Evolutionary conservation across 2,329 filamentous ascomycete species (phyloP), one percentile per base, ranked within the genome.

Genomic region (Xylariaceae sp.): DNA sequence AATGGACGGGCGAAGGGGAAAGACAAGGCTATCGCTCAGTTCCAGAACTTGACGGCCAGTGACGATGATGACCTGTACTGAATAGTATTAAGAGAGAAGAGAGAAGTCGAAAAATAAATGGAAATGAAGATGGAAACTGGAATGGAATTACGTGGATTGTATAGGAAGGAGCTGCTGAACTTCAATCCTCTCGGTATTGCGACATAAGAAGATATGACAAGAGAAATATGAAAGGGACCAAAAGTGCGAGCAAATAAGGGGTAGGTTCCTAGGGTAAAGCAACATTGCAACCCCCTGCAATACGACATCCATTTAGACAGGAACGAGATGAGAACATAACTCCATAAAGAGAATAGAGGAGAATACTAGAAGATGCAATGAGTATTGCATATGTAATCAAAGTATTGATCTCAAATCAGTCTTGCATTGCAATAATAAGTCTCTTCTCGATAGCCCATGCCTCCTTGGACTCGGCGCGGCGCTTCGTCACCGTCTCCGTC

Each of bases 21-120:
- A 69, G 84, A 79, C 1, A 87, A 85, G 66, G 83, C 77, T 2
- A 74, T 79, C 14, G 78, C 78, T 58, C 74, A 75, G 28, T 84
- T 86, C 61, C 76, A 79, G 64, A 77, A 83, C n/a, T 77, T 78
- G 17, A 79, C 75, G n/a, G 81, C 77, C 16, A 82, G 79, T 61
- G 84, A 82, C 58, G 83, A 86, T 48, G 83, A 86, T 44, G 82
- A 76, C 8, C 64, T 86, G 68, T 86, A 87, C 51, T 85, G 74
- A 71, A 44, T 3, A 26, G 9, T 39, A 29, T 36, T 37, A 5
- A 8, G 16, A 41, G 24, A 44, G n/a, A 37, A 44, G 17, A 9
- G 21, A 36, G 34, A 14, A 36, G 39, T 43, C 8, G 4, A 36
- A 34, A 52, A 7, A n/a, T 16, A 33, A 44, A 49, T 14, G 37